Conservation (phyloP, 352 stramenopile species). For the Phytophthora megakarya region DNA sequence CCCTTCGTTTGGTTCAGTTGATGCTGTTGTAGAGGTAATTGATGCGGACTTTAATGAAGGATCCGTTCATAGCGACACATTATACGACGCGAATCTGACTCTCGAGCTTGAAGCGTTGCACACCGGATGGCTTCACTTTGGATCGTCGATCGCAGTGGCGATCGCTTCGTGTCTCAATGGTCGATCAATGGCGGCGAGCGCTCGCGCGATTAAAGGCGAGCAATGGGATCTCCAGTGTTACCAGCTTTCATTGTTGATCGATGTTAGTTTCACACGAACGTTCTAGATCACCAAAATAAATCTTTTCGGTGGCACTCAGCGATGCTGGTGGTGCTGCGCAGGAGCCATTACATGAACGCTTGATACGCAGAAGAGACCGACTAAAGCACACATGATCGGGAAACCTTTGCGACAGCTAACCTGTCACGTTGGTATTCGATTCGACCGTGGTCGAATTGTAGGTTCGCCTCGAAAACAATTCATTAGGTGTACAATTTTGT, state of each 20-base stretch:
- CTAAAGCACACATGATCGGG: too few relatives aligned
- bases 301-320: constrained; percentile 2
- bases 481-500: too few relatives aligned
- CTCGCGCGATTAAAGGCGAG: not conserved
- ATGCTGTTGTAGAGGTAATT: not conserved
- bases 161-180: constrained; percentile 12
- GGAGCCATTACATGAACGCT: too few relatives aligned
- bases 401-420: too few relatives aligned
- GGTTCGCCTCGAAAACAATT: too few relatives aligned
- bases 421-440: too few relatives aligned
- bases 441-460: too few relatives aligned
- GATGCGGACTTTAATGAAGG: constrained; percentile 20
- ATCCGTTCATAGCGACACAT: constrained; percentile 28
- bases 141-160: constrained; percentile 17
- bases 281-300: too few relatives aligned
- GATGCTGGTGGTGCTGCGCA: not conserved
- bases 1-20: not conserved
- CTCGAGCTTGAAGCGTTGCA: constrained; percentile 35
- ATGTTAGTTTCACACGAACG: constrained; percentile 1
- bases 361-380: constrained; percentile 4
- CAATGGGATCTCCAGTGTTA: not conserved
- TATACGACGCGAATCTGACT: constrained; percentile 32
- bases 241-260: not conserved
- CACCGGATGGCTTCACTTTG: constrained; percentile 29
- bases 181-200: not conserved